These are phyloP conservation scores for Candida hungchunana DNA, from an alignment of 805 yeast species.

Conservation along the genomic window DNA sequence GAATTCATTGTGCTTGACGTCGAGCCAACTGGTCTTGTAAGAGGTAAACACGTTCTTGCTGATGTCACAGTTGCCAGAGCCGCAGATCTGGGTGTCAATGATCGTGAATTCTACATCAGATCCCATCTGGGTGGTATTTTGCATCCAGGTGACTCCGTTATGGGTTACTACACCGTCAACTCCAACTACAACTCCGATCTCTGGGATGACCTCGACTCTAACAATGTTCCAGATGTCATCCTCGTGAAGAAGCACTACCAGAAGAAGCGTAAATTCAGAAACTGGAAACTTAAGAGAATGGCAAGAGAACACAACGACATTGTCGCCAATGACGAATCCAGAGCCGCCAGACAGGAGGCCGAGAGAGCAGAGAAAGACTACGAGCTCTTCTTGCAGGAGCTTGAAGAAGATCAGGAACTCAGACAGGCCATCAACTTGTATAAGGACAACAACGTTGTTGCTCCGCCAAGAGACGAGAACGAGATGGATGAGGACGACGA, in stretches of 20 bases:
- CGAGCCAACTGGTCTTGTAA: constrained; percentile 80
- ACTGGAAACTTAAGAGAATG: constrained; percentile 95
- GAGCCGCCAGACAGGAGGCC: constrained; percentile 80
- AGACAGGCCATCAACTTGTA: constrained; percentile 88
- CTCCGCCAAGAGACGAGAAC: constrained; percentile 43
- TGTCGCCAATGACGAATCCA: constrained; percentile 65
- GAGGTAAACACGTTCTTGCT: constrained; percentile 78
- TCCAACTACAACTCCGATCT: constrained; percentile 85
- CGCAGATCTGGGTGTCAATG: constrained; percentile 82
- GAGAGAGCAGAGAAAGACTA: constrained; percentile 93
- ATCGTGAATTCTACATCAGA: constrained; percentile 75
- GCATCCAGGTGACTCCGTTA: constrained; percentile 93
- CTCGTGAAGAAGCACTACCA: constrained; percentile 85
- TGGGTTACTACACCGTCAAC: constrained; percentile 85
- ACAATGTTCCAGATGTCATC: constrained; percentile 77
- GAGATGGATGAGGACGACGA: constrained; percentile 61
- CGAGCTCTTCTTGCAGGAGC: constrained; percentile 92
- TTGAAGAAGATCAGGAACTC: constrained; percentile 94
- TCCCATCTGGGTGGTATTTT: constrained; percentile 91
- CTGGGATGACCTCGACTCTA: constrained; percentile 64
- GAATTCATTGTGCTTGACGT: constrained; percentile 92
- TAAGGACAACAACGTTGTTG: constrained; percentile 55
- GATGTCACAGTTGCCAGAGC: constrained; percentile 91
- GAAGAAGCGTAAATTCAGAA: constrained; percentile 76
- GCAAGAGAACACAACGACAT: constrained; percentile 91